Evolutionary conservation across 768 basidiomycete species (phyloP), one percentile per base, ranked within the genome.

Genomic region (Nidularia pulvinata): DNA sequence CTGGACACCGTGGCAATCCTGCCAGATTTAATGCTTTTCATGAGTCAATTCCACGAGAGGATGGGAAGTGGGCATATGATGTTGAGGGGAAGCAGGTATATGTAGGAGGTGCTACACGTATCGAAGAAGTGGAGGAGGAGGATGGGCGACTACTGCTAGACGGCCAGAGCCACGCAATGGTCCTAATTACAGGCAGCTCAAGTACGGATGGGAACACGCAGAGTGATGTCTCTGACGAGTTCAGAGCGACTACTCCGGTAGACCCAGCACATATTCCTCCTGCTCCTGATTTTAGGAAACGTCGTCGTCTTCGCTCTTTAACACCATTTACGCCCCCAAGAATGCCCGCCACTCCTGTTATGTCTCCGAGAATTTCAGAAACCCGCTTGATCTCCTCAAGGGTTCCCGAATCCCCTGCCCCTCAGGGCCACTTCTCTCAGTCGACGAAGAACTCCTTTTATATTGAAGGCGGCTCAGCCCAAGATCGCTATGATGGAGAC

Each of bases 121-220:
- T 71, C 32, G 69, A 69, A 51, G 69, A 71, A 55, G 60, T 69
- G 22, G 32, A 48, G 35, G 49, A 56, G 19, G 54, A 44, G 16
- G 33, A 53, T n/a, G 65, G 65, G 42, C 61, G n/a, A n/a, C n/a
- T n/a, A n/a, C n/a, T n/a, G n/a, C n/a, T 63, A 14, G 63, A 60
- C 35, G 48, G 55, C 33, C 51, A 49, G 44, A 55, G 54, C 52
- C 55, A 51, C 53, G 56, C 52, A 39, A n/a, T n/a, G 9, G 9
- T 39, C 37, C n/a, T 39, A 39, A 7, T 7, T 9, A 39, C 37
- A 9, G 7, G n/a, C 37, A 7, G 7, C n/a, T 7, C 7, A 22
- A 46, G 19, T 19, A 9, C 22, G 7, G 11, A 46, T 22, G 37
- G 9, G 37, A n/a, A 39, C 37, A n/a, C 9, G 37, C 37, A 39